A percentile compares a stretch with the other conserved stretches of the same genome.
Conservation (phyloP, 192 early-diverging fungal genomes). For the Coemansia sp. region DNA sequence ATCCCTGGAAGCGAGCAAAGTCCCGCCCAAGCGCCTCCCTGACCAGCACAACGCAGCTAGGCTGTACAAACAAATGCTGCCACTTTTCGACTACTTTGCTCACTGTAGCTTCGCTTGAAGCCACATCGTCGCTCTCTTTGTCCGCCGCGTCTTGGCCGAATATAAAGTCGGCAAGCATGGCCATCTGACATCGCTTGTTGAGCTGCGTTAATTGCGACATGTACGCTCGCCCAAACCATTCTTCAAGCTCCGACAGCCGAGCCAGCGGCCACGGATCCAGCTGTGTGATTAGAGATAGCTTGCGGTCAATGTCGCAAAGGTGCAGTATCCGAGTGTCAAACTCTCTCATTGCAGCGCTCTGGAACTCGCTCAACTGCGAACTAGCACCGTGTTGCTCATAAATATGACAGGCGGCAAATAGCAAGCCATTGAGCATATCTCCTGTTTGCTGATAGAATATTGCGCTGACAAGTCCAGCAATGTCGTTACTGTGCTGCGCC, state of each 20-base stretch:
- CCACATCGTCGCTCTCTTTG: not conserved
- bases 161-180: slow-evolving; percentile 18
- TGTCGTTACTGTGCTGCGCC: not conserved
- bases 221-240: slow-evolving; percentile 1
- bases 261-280: slow-evolving; percentile 6
- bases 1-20: not conserved
- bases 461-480: not conserved
- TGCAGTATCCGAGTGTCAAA: not conserved
- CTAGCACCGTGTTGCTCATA: not conserved
- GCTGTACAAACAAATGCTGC: not conserved
- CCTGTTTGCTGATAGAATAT: not conserved
- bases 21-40: slow-evolving; percentile 6
- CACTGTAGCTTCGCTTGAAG: not conserved
- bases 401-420: slow-evolving; percentile 6
- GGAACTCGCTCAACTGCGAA: not conserved
- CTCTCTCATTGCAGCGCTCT: not conserved
- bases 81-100: slow-evolving; percentile 16
- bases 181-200: slow-evolving; percentile 20
- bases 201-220: slow-evolving; percentile 4
- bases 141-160: not conserved
- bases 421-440: not conserved
- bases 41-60: not conserved
- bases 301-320: not conserved
- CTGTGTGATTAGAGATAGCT: not conserved
- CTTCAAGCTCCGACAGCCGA: not conserved